Evolutionary conservation across 2,329 filamentous ascomycete genomes (phyloP).

Genomic region (Xylaria digitata): DNA sequence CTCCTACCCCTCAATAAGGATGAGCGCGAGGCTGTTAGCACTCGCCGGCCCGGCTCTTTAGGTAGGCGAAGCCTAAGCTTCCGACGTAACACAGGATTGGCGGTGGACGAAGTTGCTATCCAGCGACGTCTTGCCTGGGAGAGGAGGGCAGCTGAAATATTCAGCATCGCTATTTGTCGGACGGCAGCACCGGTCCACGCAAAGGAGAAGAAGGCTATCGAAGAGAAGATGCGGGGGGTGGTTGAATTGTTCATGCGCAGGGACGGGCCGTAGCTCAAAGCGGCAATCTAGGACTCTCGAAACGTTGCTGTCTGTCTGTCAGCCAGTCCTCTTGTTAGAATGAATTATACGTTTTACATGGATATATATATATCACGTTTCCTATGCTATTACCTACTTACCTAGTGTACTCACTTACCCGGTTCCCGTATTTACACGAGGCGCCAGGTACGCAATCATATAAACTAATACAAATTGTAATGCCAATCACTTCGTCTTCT

Average conservation of each 20-base stretch:
- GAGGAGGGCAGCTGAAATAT: slow-evolving; percentile 71
- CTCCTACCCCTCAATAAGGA: slow-evolving; percentile 56
- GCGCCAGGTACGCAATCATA: slow-evolving; percentile 5
- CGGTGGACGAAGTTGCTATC: slow-evolving; percentile 57
- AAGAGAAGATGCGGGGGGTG: slow-evolving; percentile 73
- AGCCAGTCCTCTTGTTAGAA: not conserved
- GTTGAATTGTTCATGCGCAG: slow-evolving; percentile 75
- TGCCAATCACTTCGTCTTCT: not conserved
- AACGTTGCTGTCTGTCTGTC: not conserved
- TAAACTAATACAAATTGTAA: slow-evolving; percentile 12
- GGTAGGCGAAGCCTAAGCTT: slow-evolving; percentile 62
- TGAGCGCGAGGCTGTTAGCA: slow-evolving; percentile 52
- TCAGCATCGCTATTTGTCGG: slow-evolving; percentile 73
- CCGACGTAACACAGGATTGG: slow-evolving; percentile 49
- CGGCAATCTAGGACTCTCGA: not conserved
- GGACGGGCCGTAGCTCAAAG: slow-evolving; percentile 32
- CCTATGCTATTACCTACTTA: not conserved
- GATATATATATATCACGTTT: slow-evolving; percentile 10
- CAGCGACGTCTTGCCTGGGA: slow-evolving; percentile 70
- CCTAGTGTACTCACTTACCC: not conserved
- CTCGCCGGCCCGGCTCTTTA: slow-evolving; percentile 43
- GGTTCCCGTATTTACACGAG: not conserved
- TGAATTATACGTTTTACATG: not conserved
- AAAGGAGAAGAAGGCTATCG: slow-evolving; percentile 68
- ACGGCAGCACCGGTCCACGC: slow-evolving; percentile 51